A percentile compares a stretch with the other conserved stretches of the same genome.
phyloP scores from a whole-genome alignment of 148 eudicot genomes.

The Spergularia bocconei region DNA sequence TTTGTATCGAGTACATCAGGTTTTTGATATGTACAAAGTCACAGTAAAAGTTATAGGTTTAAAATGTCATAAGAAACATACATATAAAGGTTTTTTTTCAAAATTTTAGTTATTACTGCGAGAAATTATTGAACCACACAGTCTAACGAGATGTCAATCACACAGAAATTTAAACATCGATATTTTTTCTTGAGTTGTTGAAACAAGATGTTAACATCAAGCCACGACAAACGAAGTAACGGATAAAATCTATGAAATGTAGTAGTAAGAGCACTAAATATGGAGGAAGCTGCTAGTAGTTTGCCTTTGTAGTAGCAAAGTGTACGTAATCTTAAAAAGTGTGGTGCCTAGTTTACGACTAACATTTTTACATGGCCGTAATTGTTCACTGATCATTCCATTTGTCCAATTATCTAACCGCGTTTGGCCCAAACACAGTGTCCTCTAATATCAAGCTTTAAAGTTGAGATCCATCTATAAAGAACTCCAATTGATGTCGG shows the following conservation, averaged over 20 bases:
- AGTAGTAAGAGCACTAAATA: constrained; percentile 10
- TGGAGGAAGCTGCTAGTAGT: background rate
- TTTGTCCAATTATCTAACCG: background rate
- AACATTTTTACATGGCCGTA: background rate
- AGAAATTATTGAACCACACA: no score
- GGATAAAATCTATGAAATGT: background rate
- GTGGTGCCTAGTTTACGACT: background rate
- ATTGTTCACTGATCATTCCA: background rate
- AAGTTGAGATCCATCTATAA: background rate
- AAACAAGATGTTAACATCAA: background rate
- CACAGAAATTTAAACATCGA: no score
- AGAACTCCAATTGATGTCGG: constrained; percentile 5
- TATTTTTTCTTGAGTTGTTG: no score
- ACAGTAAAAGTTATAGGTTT: no score
- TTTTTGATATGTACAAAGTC: no score
- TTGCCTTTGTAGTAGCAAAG: background rate
- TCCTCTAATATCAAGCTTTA: background rate
- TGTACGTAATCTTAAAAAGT: background rate
- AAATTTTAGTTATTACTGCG: no score
- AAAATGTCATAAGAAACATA: no score
- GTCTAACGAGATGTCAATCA: no score
- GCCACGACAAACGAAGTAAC: background rate
- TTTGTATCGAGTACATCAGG: no score
- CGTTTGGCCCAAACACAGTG: constrained; percentile 5
- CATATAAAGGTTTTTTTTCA: no score